A percentile compares a stretch with the other conserved stretches of the same genome.
Evolutionary conservation across 768 basidiomycete species (phyloP).

Genomic region (Tylopilus sp.): DNA sequence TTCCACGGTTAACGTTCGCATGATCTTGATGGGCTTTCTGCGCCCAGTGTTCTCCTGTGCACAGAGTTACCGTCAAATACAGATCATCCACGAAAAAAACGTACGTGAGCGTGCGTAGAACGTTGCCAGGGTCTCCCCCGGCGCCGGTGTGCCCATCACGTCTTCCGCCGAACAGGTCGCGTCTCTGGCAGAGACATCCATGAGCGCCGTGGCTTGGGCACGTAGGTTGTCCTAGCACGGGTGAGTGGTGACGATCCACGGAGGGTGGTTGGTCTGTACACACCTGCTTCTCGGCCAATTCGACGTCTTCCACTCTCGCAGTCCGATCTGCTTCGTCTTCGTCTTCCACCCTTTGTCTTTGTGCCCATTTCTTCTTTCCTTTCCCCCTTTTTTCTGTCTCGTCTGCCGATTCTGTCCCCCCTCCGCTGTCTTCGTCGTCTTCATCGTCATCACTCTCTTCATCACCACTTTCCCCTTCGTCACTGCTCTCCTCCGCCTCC

Average conservation of each 20-base stretch:
- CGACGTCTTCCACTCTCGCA: background rate
- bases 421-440: constrained; percentile 37
- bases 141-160: constrained; percentile 70
- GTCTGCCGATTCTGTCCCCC: constrained; percentile 10
- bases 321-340: background rate
- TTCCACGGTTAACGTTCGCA: constrained; percentile 64
- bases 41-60: constrained; percentile 76
- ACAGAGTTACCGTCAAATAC: background rate
- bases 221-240: constrained; percentile 37
- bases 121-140: constrained; percentile 77
- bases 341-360: constrained; percentile 25
- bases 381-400: constrained; percentile 1
- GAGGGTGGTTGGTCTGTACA: background rate
- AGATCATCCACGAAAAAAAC: constrained; percentile 23
- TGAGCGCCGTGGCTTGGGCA: constrained; percentile 46
- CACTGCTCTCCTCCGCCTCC: constrained; percentile 60
- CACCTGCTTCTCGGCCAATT: constrained; percentile 12
- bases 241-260: background rate
- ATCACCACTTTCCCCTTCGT: constrained; percentile 57
- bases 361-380: constrained; percentile 6
- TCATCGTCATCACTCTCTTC: constrained; percentile 57
- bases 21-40: constrained; percentile 57
- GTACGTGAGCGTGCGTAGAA: constrained; percentile 81
- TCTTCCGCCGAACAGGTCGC: constrained; percentile 62
- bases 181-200: constrained; percentile 62